Conservation (phyloP, 768 basidiomycete genomes). For the Termitomyces sp. region DNA sequence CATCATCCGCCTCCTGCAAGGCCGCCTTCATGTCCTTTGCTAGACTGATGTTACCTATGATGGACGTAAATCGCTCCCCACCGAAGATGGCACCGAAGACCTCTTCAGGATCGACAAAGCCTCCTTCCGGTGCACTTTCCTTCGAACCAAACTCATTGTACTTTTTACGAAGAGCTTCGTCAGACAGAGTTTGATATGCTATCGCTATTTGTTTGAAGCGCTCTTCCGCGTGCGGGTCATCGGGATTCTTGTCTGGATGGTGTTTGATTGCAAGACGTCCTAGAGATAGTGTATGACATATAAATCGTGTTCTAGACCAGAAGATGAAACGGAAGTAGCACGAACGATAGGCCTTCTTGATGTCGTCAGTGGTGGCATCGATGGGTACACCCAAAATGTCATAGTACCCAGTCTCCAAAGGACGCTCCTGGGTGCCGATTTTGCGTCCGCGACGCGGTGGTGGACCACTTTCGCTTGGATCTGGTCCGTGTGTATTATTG, state of each 20-base stretch:
- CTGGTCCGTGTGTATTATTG: constrained; percentile 16
- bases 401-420: constrained; percentile 89
- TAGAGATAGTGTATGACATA: constrained; percentile 20
- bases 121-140: constrained; percentile 79
- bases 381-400: constrained; percentile 77
- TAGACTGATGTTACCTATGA: constrained; percentile 86
- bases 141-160: constrained; percentile 92
- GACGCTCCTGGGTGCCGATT: constrained; percentile 86
- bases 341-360: constrained; percentile 90
- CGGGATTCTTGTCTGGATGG: constrained; percentile 90
- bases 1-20: constrained; percentile 81
- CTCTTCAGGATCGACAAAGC: constrained; percentile 84
- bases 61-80: constrained; percentile 79
- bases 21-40: constrained; percentile 93
- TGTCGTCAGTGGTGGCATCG: constrained; percentile 74
- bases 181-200: constrained; percentile 84
- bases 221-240: constrained; percentile 81
- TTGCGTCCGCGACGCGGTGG: constrained; percentile 54
- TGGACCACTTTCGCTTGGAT: constrained; percentile 21
- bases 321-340: constrained; percentile 9
- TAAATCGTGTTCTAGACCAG: not conserved
- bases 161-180: constrained; percentile 68
- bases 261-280: constrained; percentile 85
- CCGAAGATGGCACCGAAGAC: constrained; percentile 85
- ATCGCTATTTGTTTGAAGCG: constrained; percentile 90